Conservation (phyloP, 192 early-diverging fungal genomes). For the Coemansia sp. region DNA sequence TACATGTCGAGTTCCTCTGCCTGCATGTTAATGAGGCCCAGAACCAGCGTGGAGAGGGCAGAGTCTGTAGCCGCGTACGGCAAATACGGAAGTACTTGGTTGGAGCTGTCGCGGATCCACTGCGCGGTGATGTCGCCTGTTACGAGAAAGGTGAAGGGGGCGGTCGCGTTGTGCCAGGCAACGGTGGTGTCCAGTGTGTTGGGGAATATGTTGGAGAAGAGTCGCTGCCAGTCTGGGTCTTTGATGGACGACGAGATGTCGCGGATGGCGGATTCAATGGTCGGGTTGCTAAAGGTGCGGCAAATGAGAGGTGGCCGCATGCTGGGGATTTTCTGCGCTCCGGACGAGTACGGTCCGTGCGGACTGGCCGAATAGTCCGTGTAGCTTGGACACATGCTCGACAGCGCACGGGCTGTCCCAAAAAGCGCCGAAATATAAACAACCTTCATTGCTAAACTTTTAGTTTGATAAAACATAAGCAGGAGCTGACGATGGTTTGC, state of each 20-base stretch:
- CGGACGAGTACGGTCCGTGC: conserved; percentile 25
- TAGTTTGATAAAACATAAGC: not conserved
- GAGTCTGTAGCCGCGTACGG: conserved; percentile 40
- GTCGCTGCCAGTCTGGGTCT: conserved; percentile 55
- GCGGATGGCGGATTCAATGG: conserved; percentile 51
- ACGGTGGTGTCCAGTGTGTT: conserved; percentile 75
- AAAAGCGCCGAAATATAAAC: not conserved
- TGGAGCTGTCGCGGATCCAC: conserved; percentile 73
- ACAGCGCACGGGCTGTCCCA: not conserved
- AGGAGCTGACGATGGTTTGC: not conserved
- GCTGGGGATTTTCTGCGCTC: conserved; percentile 27
- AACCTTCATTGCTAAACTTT: not conserved
- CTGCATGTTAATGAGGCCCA: conserved; percentile 61
- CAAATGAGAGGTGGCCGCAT: conserved; percentile 49
- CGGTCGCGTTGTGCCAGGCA: conserved; percentile 50
- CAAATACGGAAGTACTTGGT: conserved; percentile 64
- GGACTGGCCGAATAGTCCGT: conserved; percentile 28
- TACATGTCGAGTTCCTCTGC: conserved; percentile 45
- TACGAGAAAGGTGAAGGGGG: conserved; percentile 63
- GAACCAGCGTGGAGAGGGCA: conserved; percentile 48
- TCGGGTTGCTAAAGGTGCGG: conserved; percentile 54
- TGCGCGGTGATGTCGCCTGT: conserved; percentile 72
- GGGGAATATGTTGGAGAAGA: conserved; percentile 65
- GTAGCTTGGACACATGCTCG: conserved; percentile 35
- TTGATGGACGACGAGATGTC: conserved; percentile 32